phyloP scores from a whole-genome alignment of 2,329 filamentous ascomycete species.

The Niveomyces coronatus region DNA sequence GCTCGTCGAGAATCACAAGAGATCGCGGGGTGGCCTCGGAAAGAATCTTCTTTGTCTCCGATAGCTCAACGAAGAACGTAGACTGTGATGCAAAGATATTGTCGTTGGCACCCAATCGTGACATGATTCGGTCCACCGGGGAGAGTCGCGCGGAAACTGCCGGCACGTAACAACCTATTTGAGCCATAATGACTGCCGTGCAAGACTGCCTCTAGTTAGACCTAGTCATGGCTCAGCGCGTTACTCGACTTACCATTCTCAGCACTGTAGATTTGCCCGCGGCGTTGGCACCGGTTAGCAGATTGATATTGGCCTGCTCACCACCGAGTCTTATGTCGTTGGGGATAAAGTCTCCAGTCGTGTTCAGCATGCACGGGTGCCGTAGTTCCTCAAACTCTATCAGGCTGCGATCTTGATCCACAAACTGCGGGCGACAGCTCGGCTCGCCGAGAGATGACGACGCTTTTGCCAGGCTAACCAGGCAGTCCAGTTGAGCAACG shows the following conservation, averaged over 20 bases:
- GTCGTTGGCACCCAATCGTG: slow-evolving; percentile 90
- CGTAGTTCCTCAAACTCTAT: slow-evolving; percentile 89
- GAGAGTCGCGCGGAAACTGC: slow-evolving; percentile 74
- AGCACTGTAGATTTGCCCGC: slow-evolving; percentile 95
- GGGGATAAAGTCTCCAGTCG: slow-evolving; percentile 88
- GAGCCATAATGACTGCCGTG: slow-evolving; percentile 92
- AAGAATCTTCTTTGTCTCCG: slow-evolving; percentile 96
- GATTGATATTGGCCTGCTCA: slow-evolving; percentile 67
- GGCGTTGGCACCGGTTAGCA: slow-evolving; percentile 92
- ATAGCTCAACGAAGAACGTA: slow-evolving; percentile 95
- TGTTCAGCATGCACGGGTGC: slow-evolving; percentile 88
- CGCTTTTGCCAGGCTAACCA: slow-evolving; percentile 85
- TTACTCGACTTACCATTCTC: slow-evolving; percentile 61
- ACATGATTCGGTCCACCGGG: slow-evolving; percentile 96
- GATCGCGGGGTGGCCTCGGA: slow-evolving; percentile 88
- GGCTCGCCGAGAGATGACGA: slow-evolving; percentile 76
- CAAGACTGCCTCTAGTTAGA: slow-evolving; percentile 54
- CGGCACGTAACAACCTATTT: slow-evolving; percentile 88
- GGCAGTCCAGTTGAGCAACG: slow-evolving; percentile 84
- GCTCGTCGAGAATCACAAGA: slow-evolving; percentile 91
- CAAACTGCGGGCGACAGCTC: slow-evolving; percentile 79
- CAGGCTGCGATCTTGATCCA: slow-evolving; percentile 73
- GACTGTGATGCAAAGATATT: slow-evolving; percentile 98
- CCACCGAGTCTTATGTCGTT: slow-evolving; percentile 88
- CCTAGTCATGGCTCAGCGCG: not conserved